These are phyloP conservation scores for Vanrija sp. DNA, from an alignment of 1,284 basidiomycete species.

Conservation along the genomic window DNA sequence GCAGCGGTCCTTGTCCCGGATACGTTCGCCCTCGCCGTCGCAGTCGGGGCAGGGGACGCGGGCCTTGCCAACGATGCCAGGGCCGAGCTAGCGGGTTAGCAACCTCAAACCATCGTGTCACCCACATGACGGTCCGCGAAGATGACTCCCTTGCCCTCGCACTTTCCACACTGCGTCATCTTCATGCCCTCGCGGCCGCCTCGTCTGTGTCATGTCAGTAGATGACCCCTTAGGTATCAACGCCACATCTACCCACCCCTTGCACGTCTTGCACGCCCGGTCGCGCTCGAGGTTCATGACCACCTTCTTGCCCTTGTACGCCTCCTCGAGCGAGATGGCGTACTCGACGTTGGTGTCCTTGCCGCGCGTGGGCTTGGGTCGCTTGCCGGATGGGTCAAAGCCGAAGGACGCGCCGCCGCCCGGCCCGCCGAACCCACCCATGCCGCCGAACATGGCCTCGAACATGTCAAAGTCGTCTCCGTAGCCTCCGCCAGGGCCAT, in stretches of 20 bases:
- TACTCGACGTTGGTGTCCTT: constrained; percentile 74
- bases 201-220: constrained; percentile 1
- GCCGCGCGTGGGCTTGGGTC: constrained; percentile 52
- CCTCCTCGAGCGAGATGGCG: constrained; percentile 82
- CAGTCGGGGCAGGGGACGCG: constrained; percentile 68
- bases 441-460: constrained; percentile 65
- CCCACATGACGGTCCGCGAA: constrained; percentile 46
- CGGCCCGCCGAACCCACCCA: constrained; percentile 40
- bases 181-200: constrained; percentile 57
- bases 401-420: constrained; percentile 46
- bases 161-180: constrained; percentile 73
- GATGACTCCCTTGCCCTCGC: constrained; percentile 63
- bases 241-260: constrained; percentile 59
- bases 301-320: constrained; percentile 86
- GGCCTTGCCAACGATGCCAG: constrained; percentile 51
- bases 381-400: constrained; percentile 27
- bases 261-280: constrained; percentile 70
- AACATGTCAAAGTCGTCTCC: constrained; percentile 59
- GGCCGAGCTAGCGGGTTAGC: constrained; percentile 35
- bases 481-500: constrained; percentile 54
- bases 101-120: neutral
- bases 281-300: constrained; percentile 87
- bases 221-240: neutral
- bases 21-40: constrained; percentile 69
- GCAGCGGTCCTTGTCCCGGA: constrained; percentile 91